Evolutionary conservation across 1,139 yeast genomes (phyloP).

Genomic region (Saccharomyces hybrid): DNA sequence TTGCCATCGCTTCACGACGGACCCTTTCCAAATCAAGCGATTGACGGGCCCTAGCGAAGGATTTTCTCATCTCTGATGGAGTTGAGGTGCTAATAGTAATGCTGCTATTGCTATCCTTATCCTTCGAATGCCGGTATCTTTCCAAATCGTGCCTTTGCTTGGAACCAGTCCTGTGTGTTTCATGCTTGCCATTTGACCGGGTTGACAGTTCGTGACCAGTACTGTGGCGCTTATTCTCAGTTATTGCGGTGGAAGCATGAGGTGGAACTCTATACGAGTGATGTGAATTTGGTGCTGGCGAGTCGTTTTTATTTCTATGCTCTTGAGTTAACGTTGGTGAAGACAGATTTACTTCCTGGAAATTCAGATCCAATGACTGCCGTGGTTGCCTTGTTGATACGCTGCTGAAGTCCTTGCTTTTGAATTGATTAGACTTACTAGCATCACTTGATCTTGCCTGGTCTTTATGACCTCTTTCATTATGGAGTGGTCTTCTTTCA

Average conservation of each 20-base stretch:
- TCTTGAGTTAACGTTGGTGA: constrained; percentile 15
- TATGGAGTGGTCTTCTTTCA: background rate
- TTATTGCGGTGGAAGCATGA: constrained; percentile 2
- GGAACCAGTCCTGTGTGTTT: constrained; percentile 2
- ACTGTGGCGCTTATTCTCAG: constrained; percentile 1
- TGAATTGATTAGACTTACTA: background rate
- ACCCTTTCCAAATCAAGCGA: constrained; percentile 26
- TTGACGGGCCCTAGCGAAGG: constrained; percentile 22
- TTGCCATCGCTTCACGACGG: constrained; percentile 19
- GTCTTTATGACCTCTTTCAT: constrained; percentile 5
- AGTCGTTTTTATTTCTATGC: constrained; percentile 5
- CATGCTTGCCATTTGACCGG: background rate
- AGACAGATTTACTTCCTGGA: constrained; percentile 26
- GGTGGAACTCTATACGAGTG: constrained; percentile 3
- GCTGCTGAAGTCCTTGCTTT: constrained; percentile 2
- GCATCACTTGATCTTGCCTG: background rate
- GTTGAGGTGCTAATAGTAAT: constrained; percentile 10
- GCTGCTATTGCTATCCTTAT: constrained; percentile 14
- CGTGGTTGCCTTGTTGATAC: constrained; percentile 6
- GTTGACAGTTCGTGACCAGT: constrained; percentile 1
- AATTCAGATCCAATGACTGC: constrained; percentile 24
- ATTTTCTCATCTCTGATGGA: constrained; percentile 15
- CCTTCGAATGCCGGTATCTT: constrained; percentile 10
- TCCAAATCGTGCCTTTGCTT: constrained; percentile 14
- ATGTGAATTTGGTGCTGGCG: background rate